Conservation (phyloP, 306 rosid species). For the Lupinus albus region DNA sequence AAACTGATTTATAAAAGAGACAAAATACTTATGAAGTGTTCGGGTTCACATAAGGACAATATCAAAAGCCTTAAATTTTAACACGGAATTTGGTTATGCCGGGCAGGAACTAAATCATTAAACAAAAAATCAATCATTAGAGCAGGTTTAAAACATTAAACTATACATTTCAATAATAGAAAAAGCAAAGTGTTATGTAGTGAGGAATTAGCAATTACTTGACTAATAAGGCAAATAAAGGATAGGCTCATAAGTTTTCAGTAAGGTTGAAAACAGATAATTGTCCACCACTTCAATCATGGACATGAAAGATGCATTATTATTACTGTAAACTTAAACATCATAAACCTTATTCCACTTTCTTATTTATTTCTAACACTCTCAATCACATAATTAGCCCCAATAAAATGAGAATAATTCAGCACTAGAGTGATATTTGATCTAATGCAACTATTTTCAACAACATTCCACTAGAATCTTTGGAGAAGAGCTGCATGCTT, state of each 20-base stretch:
- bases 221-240: neutral
- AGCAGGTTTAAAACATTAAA: neutral
- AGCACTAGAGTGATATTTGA: neutral
- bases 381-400: neutral
- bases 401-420: constrained; percentile 24
- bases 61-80: no score
- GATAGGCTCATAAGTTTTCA: neutral
- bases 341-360: constrained; percentile 17
- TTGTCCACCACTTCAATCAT: neutral
- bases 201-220: constrained; percentile 1
- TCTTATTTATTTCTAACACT: neutral
- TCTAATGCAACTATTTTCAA: constrained; percentile 28
- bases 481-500: constrained; percentile 24
- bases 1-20: no score
- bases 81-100: neutral
- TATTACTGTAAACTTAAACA: neutral
- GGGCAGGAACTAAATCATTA: neutral
- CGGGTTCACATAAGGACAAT: no score
- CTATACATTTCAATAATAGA: neutral
- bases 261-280: neutral
- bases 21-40: no score
- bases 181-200: neutral
- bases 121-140: neutral
- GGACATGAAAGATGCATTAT: neutral
- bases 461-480: constrained; percentile 29